phyloP scores from a whole-genome alignment of 768 basidiomycete species.

The Suillus alpinus region DNA sequence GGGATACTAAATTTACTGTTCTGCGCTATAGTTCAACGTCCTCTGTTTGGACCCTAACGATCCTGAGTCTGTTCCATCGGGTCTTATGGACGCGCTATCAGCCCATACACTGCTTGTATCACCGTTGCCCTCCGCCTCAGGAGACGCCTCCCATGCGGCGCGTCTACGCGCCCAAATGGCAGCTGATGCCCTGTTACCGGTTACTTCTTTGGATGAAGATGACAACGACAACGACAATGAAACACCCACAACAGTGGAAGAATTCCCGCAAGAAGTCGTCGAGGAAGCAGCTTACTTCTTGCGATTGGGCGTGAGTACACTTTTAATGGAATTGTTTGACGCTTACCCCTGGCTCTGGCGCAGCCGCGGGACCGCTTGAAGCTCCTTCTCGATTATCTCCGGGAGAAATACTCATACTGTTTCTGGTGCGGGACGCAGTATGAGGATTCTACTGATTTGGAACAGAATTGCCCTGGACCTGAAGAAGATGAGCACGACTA shows the following conservation, averaged over 20 bases:
- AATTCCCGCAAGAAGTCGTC: slow-evolving; percentile 53
- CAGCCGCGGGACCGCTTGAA: slow-evolving; percentile 71
- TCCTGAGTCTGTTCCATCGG: slow-evolving; percentile 62
- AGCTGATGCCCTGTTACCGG: slow-evolving; percentile 62
- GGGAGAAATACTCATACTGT: slow-evolving; percentile 71
- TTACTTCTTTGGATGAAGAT: slow-evolving; percentile 36
- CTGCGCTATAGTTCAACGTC: slow-evolving; percentile 64
- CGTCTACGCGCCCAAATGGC: slow-evolving; percentile 75
- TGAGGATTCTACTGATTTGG: slow-evolving; percentile 56
- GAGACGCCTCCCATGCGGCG: slow-evolving; percentile 27
- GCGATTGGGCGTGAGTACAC: slow-evolving; percentile 52
- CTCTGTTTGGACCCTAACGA: slow-evolving; percentile 73
- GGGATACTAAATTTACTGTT: slow-evolving; percentile 1
- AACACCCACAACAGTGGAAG: slow-evolving; percentile 21
- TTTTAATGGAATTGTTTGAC: slow-evolving; percentile 5
- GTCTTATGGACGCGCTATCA: slow-evolving; percentile 56
- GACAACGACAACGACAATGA: slow-evolving; percentile 28
- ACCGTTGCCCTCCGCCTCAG: slow-evolving; percentile 9
- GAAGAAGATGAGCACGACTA: slow-evolving; percentile 81
- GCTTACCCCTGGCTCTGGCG: slow-evolving; percentile 12
- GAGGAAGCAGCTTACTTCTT: slow-evolving; percentile 69
- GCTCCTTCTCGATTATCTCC: slow-evolving; percentile 70
- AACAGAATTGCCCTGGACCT: slow-evolving; percentile 65
- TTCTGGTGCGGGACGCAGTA: slow-evolving; percentile 90
- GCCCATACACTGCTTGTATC: slow-evolving; percentile 32